phyloP scores from a whole-genome alignment of 148 eudicot species.

The Linanthus parryae region DNA sequence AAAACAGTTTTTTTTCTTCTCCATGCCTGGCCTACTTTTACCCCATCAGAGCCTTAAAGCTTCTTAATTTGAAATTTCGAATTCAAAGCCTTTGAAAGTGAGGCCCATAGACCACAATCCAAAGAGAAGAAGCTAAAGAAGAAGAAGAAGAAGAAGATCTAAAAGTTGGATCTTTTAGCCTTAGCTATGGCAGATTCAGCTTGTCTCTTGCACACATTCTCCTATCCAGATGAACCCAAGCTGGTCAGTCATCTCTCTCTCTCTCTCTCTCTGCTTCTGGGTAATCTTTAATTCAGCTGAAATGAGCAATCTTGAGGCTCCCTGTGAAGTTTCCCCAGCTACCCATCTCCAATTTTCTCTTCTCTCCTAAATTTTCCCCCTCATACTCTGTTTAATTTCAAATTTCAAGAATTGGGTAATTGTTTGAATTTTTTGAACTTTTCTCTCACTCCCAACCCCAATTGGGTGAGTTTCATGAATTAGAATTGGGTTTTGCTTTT shows the following conservation, averaged over 20 bases:
- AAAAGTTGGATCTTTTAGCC: not conserved
- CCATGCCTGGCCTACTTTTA: not conserved
- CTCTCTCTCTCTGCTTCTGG: not conserved
- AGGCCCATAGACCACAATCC: not conserved
- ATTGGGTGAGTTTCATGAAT: no score
- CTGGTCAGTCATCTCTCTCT: not conserved
- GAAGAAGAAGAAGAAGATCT: not conserved
- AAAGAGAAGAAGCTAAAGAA: not conserved
- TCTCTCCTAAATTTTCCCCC: no score
- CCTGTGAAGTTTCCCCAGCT: no score
- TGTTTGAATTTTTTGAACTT: no score
- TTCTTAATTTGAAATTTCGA: not conserved
- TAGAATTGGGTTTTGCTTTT: not conserved
- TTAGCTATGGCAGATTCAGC: conserved; percentile 16
- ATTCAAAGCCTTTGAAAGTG: conserved; percentile 2
- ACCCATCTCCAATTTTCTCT: no score
- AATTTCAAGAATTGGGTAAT: no score
- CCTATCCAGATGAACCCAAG: not conserved
- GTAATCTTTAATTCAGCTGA: no score
- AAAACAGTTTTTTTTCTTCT: not conserved
- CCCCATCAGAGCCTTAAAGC: not conserved
- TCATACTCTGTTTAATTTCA: no score
- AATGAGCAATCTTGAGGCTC: no score
- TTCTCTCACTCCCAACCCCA: no score
- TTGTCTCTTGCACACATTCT: conserved; percentile 14